phyloP scores from a whole-genome alignment of 2,329 filamentous ascomycete genomes.

The Penicillium sp. region DNA sequence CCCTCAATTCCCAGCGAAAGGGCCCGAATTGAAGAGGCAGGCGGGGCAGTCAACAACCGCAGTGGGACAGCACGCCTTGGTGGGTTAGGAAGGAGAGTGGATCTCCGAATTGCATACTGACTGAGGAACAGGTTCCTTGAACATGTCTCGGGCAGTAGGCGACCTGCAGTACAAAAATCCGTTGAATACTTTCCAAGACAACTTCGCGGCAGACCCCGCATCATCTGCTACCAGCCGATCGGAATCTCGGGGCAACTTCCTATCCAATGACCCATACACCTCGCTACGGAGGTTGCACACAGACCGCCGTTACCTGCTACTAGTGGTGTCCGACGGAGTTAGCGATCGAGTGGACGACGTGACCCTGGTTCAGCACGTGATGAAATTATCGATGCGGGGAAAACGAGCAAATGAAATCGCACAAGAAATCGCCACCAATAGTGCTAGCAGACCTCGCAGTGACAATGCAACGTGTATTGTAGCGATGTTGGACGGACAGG shows the following conservation, averaged over 20 bases:
- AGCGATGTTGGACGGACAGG: conserved; percentile 28
- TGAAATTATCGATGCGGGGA: conserved; percentile 28
- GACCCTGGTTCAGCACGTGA: conserved; percentile 29
- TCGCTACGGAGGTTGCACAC: conserved; percentile 20
- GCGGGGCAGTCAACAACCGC: conserved; percentile 24
- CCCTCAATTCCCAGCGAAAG: conserved; percentile 28
- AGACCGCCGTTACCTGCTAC: conserved; percentile 26
- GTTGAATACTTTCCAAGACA: conserved; percentile 24
- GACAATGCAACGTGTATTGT: conserved; percentile 36
- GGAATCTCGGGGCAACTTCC: conserved; percentile 26
- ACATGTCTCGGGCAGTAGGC: conserved; percentile 37
- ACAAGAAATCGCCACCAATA: conserved; percentile 21
- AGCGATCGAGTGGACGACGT: conserved; percentile 28
- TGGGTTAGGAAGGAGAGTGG: conserved; percentile 9
- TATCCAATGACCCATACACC: conserved; percentile 33
- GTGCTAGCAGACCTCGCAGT: conserved; percentile 17
- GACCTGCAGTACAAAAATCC: conserved; percentile 38
- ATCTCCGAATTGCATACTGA: not conserved
- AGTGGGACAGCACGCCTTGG: conserved; percentile 30
- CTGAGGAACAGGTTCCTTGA: conserved; percentile 25
- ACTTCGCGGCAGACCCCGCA: conserved; percentile 14
- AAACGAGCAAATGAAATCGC: conserved; percentile 29
- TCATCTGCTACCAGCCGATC: conserved; percentile 15
- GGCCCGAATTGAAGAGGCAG: conserved; percentile 31
- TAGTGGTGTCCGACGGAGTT: conserved; percentile 33